phyloP scores from a whole-genome alignment of 306 rosid species.

The Quercus agrifolia region DNA sequence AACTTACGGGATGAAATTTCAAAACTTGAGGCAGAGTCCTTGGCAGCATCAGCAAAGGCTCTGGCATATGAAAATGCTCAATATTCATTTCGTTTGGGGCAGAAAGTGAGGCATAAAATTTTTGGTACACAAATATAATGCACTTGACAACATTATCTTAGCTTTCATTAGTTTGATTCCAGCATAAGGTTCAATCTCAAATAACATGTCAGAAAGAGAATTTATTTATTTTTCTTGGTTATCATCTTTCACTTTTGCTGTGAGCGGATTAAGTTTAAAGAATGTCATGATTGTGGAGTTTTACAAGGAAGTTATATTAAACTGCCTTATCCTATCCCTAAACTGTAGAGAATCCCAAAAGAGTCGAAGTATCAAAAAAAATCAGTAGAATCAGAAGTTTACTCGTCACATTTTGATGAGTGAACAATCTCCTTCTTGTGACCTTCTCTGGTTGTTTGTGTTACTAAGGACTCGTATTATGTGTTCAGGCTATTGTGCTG shows the following conservation, averaged over 20 bases:
- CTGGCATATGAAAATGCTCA: constrained; percentile 77
- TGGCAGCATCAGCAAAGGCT: constrained; percentile 81
- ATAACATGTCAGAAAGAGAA: background rate
- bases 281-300: constrained; percentile 19
- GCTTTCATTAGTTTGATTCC: constrained; percentile 15
- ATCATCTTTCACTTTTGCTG: background rate
- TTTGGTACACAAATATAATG: constrained; percentile 45
- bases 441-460: constrained; percentile 13
- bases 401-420: background rate
- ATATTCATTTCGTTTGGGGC: constrained; percentile 82
- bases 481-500: constrained; percentile 70
- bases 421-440: background rate
- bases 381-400: background rate
- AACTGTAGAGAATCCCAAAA: background rate
- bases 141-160: constrained; percentile 10
- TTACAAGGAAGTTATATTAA: constrained; percentile 6
- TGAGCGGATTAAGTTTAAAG: background rate
- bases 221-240: background rate
- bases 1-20: constrained; percentile 70
- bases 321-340: background rate
- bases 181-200: background rate
- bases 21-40: constrained; percentile 74
- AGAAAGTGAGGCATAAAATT: constrained; percentile 71
- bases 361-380: background rate
- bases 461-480: constrained; percentile 12